Evolutionary conservation across 1,284 basidiomycete species (phyloP), one percentile per base, ranked within the genome.

Genomic region (Xanthoconium separans): DNA sequence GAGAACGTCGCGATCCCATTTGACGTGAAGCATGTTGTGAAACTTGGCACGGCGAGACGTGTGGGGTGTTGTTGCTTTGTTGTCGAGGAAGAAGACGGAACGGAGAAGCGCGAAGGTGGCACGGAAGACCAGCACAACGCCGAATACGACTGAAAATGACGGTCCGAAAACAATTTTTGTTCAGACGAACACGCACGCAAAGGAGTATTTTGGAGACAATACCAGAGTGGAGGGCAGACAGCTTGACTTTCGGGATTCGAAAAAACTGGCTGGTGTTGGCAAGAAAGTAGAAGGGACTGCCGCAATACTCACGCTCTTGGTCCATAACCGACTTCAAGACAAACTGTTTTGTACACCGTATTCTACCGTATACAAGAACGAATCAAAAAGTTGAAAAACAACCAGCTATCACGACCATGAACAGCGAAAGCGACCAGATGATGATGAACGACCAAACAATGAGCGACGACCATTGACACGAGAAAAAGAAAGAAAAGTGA

Each of bases 1-100:
- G 56, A 87, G 73, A 75, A 77, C 76, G 66, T 87, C 83, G 57
- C 76, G 77, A 42, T 77, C 81, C 83, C 84, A 88, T 70, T 85
- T 85, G 59, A 87, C 77, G 54, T 77, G 76, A 61, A 86, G 71
- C 66, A 68, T 68, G 30, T 54, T 34, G 51, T 50, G 24, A 27
- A 68, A 37, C 9, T 11, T 5, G 9, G n/a, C 9, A 9, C 4
- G 4, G 9, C 44, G 57, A 31, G 44, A 10, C 22, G 8, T n/a
- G 30, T 20, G 12, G 15, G 56, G 20, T 12, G 56, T 7, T n/a
- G 13, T 3, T 11, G 30, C 27, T 27, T 27, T 27, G 27, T 7
- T 27, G 55, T 42, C 3, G 3, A 20, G 33, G 27, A 50, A 24
- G 45, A 63, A 48, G 34, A 48, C 31, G 50, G 51, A 39, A 16